These are phyloP conservation scores for Prunus salicina DNA, from an alignment of 306 rosid genomes.

Conservation along the genomic window DNA sequence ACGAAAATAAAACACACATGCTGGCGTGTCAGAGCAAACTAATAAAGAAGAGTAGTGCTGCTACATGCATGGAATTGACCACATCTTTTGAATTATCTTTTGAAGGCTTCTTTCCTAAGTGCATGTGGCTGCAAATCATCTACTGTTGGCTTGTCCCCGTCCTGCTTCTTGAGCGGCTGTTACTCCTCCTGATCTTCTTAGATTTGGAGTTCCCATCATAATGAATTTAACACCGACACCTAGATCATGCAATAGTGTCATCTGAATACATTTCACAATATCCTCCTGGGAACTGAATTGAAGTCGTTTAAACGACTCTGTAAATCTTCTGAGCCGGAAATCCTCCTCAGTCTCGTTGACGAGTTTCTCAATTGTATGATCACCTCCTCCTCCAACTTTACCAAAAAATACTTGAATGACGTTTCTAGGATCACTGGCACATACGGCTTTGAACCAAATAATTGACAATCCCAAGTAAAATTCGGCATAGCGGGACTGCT, in stretches of 20 bases:
- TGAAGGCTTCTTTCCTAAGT: background rate
- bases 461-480: background rate
- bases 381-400: background rate
- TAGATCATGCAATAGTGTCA: too few species aligned
- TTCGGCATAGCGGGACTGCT: background rate
- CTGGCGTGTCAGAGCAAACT: too few species aligned
- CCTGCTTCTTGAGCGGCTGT: background rate
- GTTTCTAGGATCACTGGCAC: background rate
- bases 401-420: background rate
- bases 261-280: background rate
- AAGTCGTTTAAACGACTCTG: background rate
- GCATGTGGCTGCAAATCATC: background rate
- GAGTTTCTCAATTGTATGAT: background rate
- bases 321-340: conserved; percentile 7
- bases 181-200: background rate
- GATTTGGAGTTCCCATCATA: background rate
- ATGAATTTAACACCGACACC: background rate
- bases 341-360: background rate
- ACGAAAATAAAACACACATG: too few species aligned
- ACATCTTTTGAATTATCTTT: too few species aligned
- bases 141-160: background rate
- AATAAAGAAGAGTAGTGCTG: too few species aligned
- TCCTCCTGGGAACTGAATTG: background rate
- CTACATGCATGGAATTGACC: too few species aligned
- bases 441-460: background rate